Conservation (phyloP, 495 filamentous ascomycete species). For the Hypoxylon perforatum region DNA sequence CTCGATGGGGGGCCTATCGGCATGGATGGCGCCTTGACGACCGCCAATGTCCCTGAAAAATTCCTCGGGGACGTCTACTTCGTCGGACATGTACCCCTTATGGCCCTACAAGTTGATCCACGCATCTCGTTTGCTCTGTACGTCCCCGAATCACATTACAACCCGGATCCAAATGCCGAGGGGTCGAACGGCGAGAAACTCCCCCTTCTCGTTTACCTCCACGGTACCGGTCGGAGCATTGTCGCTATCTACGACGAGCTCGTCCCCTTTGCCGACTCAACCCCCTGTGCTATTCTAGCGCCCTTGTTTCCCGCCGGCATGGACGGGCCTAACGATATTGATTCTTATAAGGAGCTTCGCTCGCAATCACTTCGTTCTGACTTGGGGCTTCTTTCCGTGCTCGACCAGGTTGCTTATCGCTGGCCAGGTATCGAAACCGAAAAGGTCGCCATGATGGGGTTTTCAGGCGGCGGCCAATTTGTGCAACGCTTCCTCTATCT, state of each 20-base stretch:
- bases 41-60: constrained; percentile 28
- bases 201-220: constrained; percentile 33
- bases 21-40: constrained; percentile 56
- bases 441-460: constrained; percentile 42
- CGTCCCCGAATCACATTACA: constrained; percentile 32
- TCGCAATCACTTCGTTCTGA: constrained; percentile 28
- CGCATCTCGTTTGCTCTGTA: constrained; percentile 41
- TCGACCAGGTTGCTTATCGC: constrained; percentile 37
- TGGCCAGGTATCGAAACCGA: constrained; percentile 36
- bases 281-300: constrained; percentile 30
- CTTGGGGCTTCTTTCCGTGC: constrained; percentile 18
- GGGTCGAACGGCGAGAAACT: constrained; percentile 13
- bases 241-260: constrained; percentile 23
- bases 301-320: constrained; percentile 36
- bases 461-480: constrained; percentile 45
- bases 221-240: constrained; percentile 23
- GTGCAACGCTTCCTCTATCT: constrained; percentile 43
- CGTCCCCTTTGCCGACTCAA: constrained; percentile 25
- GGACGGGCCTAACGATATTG: constrained; percentile 29
- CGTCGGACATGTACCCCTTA: constrained; percentile 31
- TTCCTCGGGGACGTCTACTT: constrained; percentile 34
- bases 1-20: constrained; percentile 53
- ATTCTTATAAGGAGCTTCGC: constrained; percentile 31
- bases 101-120: constrained; percentile 27
- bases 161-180: constrained; percentile 12